Base-by-base conservation (phyloP, 2,329 filamentous ascomycete species). In the Calonectria hawksworthii region DNA sequence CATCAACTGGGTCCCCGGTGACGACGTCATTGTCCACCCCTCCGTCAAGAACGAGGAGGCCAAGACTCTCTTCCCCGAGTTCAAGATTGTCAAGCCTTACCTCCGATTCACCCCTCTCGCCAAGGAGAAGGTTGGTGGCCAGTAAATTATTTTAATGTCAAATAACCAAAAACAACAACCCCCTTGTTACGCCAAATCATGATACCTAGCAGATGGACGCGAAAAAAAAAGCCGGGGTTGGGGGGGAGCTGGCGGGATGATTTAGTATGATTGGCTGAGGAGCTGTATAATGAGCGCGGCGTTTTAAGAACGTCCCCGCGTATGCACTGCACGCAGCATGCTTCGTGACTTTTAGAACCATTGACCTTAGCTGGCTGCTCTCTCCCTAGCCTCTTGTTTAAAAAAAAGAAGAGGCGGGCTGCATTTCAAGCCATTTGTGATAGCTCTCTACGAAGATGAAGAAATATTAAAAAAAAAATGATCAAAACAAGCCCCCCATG, bases 21-120 rank as follows among this genome's bases (percentile, higher is more conserved):
- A 98, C 82, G 96, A 98, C 84, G 96, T 98, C 80, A 98, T 98
- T 83, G 94, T 98, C 77, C 95, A 96, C 83, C 95, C 96, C 61
- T 90, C 89, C 75, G 92, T 98, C 84, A 94, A 92, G 85, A 96
- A 95, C 76, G 94, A 95, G 85, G 93, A 97, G 88, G 96, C 96
- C 83, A 93, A 93, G 90, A 92, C 94, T 87, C 93, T 98, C 83
- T 98, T 98, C 90, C 95, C 95, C 76, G 90, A 96, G 77, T 91
- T 93, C 86, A 89, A 89, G 83, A 89, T 90, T 78, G 90, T 93
- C 85, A 93, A 93, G 90, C 91, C 91, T 72, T 94, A 96, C 87
- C 89, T 96, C 83, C 90, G 94, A 84, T 95, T 93, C 86, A 95
- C 94, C 54, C 87, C 90, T 76, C 87, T 93, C 72, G 87, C 92